Percentiles rank a stretch among this genome's conserved stretches.
phyloP scores from a whole-genome alignment of 2,329 filamentous ascomycete genomes.

The Diaporthe sp. region DNA sequence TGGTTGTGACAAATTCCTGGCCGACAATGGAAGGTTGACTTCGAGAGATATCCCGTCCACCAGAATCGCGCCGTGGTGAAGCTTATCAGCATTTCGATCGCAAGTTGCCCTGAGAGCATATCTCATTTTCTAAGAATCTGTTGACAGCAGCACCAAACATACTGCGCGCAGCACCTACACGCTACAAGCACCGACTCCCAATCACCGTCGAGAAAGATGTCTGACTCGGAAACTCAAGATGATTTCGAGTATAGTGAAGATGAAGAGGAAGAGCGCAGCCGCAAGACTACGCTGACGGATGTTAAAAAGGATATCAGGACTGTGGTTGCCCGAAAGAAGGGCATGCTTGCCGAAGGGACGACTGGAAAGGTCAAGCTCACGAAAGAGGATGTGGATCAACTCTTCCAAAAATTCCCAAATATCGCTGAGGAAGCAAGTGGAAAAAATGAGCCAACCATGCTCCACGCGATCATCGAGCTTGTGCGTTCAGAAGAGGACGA shows the following conservation, averaged over 20 bases:
- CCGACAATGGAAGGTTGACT: too few relatives aligned
- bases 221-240: too few relatives aligned
- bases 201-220: too few relatives aligned
- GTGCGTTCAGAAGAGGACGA: neutral
- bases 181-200: too few relatives aligned
- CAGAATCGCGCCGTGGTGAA: too few relatives aligned
- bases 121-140: too few relatives aligned
- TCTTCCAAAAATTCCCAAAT: neutral
- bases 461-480: neutral
- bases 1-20: neutral
- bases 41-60: too few relatives aligned
- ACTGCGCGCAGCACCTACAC: too few relatives aligned
- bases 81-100: too few relatives aligned
- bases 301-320: neutral
- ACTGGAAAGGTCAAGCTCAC: neutral
- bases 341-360: neutral
- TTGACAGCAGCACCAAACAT: neutral
- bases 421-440: neutral
- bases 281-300: neutral
- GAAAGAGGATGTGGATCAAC: neutral
- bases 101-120: too few relatives aligned
- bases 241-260: too few relatives aligned
- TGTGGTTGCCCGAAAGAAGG: neutral
- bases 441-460: neutral
- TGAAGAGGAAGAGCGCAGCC: too few relatives aligned